Conservation (phyloP, 2,329 filamentous ascomycete genomes). For the Sporothrix schenckii region DNA sequence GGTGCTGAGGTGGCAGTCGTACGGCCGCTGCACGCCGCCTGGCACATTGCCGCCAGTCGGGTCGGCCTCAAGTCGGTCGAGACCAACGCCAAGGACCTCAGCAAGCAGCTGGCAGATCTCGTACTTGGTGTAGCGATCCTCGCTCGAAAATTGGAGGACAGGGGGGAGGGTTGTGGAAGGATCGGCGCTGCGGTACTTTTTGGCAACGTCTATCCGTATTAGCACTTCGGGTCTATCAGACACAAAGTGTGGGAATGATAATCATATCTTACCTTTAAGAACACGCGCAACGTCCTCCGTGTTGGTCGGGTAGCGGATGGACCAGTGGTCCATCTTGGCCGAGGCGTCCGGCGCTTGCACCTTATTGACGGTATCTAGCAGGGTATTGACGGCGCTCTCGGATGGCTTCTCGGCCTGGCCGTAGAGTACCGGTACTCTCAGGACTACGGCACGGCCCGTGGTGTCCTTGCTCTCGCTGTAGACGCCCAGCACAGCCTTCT, state of each 20-base stretch:
- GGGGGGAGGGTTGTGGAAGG: constrained; percentile 61
- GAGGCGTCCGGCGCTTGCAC: constrained; percentile 64
- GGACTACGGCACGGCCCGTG: constrained; percentile 64
- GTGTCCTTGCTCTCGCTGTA: constrained; percentile 45
- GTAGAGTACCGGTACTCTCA: constrained; percentile 84
- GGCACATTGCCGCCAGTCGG: constrained; percentile 72
- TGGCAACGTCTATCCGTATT: constrained; percentile 63
- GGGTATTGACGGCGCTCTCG: constrained; percentile 81
- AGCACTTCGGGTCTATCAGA: constrained; percentile 25
- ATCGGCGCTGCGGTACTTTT: constrained; percentile 62
- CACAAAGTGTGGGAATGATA: not conserved
- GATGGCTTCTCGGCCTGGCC: constrained; percentile 69
- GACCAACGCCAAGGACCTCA: constrained; percentile 75
- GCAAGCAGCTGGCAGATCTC: constrained; percentile 79
- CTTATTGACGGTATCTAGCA: constrained; percentile 77
- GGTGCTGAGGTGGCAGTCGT: constrained; percentile 85
- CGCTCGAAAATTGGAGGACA: constrained; percentile 82
- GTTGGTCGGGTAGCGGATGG: constrained; percentile 81
- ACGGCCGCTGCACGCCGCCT: constrained; percentile 75
- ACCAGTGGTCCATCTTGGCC: constrained; percentile 84
- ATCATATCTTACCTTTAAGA: constrained; percentile 31
- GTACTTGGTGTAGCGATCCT: constrained; percentile 86
- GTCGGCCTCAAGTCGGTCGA: constrained; percentile 69
- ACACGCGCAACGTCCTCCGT: constrained; percentile 84
- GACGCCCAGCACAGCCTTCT: constrained; percentile 66